Conservation (phyloP, 202 grass and related monocot species). For the Zoysia matrella region DNA sequence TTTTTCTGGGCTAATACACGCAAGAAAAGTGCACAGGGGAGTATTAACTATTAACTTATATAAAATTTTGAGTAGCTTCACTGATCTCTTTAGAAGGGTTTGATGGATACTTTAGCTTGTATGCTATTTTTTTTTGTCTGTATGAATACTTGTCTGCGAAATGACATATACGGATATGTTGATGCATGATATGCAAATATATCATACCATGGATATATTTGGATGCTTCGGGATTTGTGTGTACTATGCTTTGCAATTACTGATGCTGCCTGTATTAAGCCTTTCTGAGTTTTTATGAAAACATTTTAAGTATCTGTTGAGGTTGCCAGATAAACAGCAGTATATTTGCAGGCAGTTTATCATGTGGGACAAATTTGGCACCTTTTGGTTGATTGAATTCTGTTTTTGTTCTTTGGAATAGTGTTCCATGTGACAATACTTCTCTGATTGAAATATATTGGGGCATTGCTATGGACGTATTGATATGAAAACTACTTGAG, state of each 20-base stretch:
- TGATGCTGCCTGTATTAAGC: neutral
- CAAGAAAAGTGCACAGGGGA: no score
- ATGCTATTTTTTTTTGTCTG: neutral
- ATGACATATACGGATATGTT: neutral
- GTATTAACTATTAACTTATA: no score
- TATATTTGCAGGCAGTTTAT: neutral
- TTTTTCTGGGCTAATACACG: no score
- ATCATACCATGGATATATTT: neutral
- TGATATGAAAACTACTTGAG: neutral
- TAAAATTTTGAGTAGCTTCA: neutral
- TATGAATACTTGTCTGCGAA: neutral
- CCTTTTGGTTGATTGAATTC: neutral
- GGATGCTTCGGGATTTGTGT: neutral
- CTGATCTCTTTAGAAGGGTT: neutral
- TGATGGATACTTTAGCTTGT: neutral
- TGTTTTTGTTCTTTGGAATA: neutral
- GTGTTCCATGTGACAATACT: neutral
- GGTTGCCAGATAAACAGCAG: neutral
- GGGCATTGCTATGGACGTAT: neutral
- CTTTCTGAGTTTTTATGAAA: neutral
- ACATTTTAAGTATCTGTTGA: neutral
- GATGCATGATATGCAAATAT: neutral
- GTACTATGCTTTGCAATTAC: neutral
- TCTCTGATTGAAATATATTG: conserved; percentile 7
- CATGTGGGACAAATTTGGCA: neutral